A percentile compares a stretch with the other conserved stretches of the same genome.
These are phyloP conservation scores for Delitschia confertaspora DNA, from an alignment of 495 filamentous ascomycete genomes.

Conservation along the genomic window DNA sequence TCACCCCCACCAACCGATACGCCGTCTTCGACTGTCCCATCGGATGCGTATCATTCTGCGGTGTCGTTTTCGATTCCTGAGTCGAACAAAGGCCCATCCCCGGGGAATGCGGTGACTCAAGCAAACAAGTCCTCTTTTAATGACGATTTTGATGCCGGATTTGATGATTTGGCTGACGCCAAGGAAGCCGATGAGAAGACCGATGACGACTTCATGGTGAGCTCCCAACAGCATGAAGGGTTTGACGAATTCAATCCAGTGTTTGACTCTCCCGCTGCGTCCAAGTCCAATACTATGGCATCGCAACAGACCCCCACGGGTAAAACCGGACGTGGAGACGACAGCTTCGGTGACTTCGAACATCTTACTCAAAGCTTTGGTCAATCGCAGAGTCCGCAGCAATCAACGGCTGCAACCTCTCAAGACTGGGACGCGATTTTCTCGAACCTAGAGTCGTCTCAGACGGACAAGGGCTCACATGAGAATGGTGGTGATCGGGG, in stretches of 20 bases:
- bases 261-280: conserved; percentile 45
- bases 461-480: conserved; percentile 23
- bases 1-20: conserved; percentile 28
- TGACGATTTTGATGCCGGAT: conserved; percentile 71
- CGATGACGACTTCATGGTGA: conserved; percentile 47
- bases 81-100: conserved; percentile 26
- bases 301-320: conserved; percentile 42
- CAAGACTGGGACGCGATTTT: conserved; percentile 98
- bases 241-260: conserved; percentile 62
- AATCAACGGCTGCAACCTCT: conserved; percentile 34
- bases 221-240: conserved; percentile 36
- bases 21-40: conserved; percentile 29
- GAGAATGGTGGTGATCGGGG: conserved; percentile 9
- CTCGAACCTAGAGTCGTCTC: conserved; percentile 59
- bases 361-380: conserved; percentile 26
- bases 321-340: conserved; percentile 41
- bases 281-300: conserved; percentile 50
- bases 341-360: conserved; percentile 47
- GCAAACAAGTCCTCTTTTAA: conserved; percentile 44
- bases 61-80: conserved; percentile 27
- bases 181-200: conserved; percentile 74
- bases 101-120: conserved; percentile 33
- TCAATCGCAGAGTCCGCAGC: conserved; percentile 31
- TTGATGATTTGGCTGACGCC: conserved; percentile 78
- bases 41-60: conserved; percentile 34